These are phyloP conservation scores for Ascochyta koolunga DNA, from an alignment of 2,329 filamentous ascomycete species.

Conservation along the genomic window DNA sequence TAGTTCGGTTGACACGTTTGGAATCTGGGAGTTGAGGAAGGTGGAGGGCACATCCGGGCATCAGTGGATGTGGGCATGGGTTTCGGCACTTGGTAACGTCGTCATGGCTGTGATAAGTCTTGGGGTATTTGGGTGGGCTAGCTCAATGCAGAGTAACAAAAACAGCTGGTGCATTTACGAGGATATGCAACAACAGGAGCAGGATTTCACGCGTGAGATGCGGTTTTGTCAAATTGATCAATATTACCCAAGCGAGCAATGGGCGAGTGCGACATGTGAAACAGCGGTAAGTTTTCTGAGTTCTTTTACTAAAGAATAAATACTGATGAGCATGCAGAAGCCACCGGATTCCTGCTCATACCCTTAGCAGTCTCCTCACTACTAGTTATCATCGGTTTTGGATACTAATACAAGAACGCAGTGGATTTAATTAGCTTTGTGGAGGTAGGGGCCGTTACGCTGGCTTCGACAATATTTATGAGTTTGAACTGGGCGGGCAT, in stretches of 20 bases:
- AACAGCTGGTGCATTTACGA: constrained; percentile 25
- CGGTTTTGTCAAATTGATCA: constrained; percentile 36
- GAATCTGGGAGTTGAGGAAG: constrained; percentile 39
- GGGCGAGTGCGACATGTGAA: constrained; percentile 34
- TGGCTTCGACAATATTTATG: constrained; percentile 34
- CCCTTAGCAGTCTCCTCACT: constrained; percentile 28
- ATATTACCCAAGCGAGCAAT: constrained; percentile 23
- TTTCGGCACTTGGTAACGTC: constrained; percentile 24
- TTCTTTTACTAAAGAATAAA: not conserved
- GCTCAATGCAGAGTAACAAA: constrained; percentile 22
- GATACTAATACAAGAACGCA: constrained; percentile 31
- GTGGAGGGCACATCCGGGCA: constrained; percentile 29
- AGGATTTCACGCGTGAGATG: constrained; percentile 32
- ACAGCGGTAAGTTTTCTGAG: constrained; percentile 22
- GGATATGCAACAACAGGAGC: constrained; percentile 21
- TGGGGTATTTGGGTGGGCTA: constrained; percentile 30
- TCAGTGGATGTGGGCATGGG: constrained; percentile 38
- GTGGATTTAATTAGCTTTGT: constrained; percentile 35
- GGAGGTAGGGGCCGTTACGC: constrained; percentile 38
- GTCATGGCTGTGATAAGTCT: constrained; percentile 22
- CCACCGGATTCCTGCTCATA: constrained; percentile 34
- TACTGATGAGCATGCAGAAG: constrained; percentile 19
- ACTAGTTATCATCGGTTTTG: constrained; percentile 26
- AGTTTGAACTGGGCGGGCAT: constrained; percentile 13
- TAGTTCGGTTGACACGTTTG: constrained; percentile 26